Base-by-base conservation (phyloP, 1,284 basidiomycete species). In the Ceraceosorus guamensis region DNA sequence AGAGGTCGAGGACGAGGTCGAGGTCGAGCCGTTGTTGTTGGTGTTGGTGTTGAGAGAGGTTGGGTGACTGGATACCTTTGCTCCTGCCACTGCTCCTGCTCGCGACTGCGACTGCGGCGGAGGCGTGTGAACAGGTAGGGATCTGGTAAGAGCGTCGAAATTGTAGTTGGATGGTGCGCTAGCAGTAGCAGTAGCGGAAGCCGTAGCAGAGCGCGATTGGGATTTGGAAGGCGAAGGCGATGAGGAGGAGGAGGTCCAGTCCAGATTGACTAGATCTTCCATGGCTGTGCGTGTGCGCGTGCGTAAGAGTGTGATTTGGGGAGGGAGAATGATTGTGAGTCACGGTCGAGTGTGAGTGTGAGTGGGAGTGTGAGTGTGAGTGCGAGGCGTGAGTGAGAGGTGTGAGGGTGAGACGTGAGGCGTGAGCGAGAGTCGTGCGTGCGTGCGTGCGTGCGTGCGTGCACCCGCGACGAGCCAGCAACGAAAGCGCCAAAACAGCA, bases 231-330 rank as follows among this genome's bases (percentile, higher is more conserved):
- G 48, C 39, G 60, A 57, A 41, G 52, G 37, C 4, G 39, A 18
- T 6, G 52, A 24, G 41, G 63, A 55, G 2, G 39, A 48, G 41
- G 34, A 16, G 39, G 39, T 11, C 69, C 71, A 76, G 50, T 65
- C 70, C 35, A 76, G 61, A 46, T 67, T 69, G 48, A 71, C 62
- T 33, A 76, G 57, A 46, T 76, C 73, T 55, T 76, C 73, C 73
- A 76, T 76, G 46, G 43, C 48, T 48, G 16, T 14, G 11, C 24
- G 3, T 24, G 24, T 24, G 24, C 24, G 3, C 3, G 24, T 24
- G 24, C 24, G 24, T 24, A 3, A 2, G 24, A 1, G 24, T 24
- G 24, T 24, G n/a, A n/a, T n/a, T n/a, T n/a, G n/a, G n/a, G n/a
- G n/a, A n/a, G n/a, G n/a, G n/a, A n/a, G n/a, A n/a, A n/a, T n/a